Conservation (phyloP, 1,284 basidiomycete species). For the Agaricales sp. region DNA sequence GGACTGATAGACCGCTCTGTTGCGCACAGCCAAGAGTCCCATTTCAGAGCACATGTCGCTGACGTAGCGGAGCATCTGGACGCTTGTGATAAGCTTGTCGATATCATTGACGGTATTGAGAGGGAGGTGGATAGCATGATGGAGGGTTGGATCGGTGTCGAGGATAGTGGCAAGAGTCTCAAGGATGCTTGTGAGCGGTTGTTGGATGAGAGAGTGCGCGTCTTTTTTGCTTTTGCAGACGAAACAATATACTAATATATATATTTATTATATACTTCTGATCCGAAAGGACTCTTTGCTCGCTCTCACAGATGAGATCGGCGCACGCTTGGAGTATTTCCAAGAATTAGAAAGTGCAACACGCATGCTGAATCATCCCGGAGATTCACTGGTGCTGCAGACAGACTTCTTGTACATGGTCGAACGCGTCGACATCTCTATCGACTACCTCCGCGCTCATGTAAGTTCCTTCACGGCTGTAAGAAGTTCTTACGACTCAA, state of each 20-base stretch:
- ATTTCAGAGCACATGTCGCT: constrained; percentile 77
- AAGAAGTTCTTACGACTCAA: neutral
- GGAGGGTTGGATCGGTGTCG: constrained; percentile 74
- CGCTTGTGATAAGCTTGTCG: constrained; percentile 63
- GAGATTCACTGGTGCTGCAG: constrained; percentile 80
- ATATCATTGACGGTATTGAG: constrained; percentile 63
- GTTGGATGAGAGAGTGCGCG: constrained; percentile 71
- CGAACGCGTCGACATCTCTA: constrained; percentile 84
- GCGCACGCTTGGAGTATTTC: constrained; percentile 77
- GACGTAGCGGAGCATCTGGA: constrained; percentile 65
- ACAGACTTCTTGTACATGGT: constrained; percentile 91
- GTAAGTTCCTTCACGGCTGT: constrained; percentile 43
- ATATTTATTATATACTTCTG: neutral
- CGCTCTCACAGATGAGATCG: constrained; percentile 70
- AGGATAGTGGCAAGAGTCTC: constrained; percentile 78
- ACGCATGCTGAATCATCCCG: constrained; percentile 85
- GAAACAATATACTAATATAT: too few species aligned
- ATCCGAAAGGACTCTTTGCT: constrained; percentile 59
- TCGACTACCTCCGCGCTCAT: constrained; percentile 78
- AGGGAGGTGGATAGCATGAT: constrained; percentile 72
- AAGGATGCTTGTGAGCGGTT: constrained; percentile 86
- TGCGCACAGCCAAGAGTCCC: constrained; percentile 83
- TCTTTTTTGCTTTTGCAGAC: neutral
- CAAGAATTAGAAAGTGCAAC: constrained; percentile 85
- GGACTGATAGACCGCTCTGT: constrained; percentile 78